These are phyloP conservation scores for Apocynum venetum DNA, from an alignment of 257 asterid species.

Conservation along the genomic window DNA sequence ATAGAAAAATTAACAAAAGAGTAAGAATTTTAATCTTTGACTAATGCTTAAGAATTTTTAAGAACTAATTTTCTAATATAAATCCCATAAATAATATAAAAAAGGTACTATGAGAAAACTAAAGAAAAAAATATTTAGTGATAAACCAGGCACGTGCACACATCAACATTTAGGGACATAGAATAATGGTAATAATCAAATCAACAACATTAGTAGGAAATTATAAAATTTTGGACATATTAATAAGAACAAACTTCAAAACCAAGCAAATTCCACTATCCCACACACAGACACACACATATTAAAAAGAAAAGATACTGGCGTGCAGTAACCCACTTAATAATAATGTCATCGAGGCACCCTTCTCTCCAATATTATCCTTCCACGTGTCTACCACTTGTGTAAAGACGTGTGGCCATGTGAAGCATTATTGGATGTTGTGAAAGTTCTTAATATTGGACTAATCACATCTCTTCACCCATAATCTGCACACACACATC, in stretches of 20 bases:
- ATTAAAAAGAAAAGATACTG: conserved; percentile 44
- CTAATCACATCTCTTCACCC: conserved; percentile 10
- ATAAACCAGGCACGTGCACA: conserved; percentile 42
- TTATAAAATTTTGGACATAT: conserved; percentile 22
- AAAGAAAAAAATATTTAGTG: not conserved
- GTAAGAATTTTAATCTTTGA: too few species aligned
- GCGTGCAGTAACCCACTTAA: conserved; percentile 54
- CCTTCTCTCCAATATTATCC: conserved; percentile 30
- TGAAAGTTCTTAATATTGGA: conserved; percentile 24
- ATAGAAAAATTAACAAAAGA: too few species aligned
- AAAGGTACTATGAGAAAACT: too few species aligned
- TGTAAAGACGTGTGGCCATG: conserved; percentile 49
- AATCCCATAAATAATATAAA: not conserved
- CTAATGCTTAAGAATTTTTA: too few species aligned
- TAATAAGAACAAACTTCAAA: conserved; percentile 42
- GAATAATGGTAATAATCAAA: conserved; percentile 12
- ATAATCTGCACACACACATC: not conserved
- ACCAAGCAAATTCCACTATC: conserved; percentile 46
- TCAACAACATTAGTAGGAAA: conserved; percentile 3
- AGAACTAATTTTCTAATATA: too few species aligned
- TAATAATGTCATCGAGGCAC: conserved; percentile 48
- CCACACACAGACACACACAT: not conserved
- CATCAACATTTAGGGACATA: conserved; percentile 17
- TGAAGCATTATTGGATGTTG: conserved; percentile 53
- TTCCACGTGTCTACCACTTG: conserved; percentile 53